These are phyloP conservation scores for Musa acuminata DNA, from an alignment of 176 grass and related monocot genomes.

Conservation along the genomic window DNA sequence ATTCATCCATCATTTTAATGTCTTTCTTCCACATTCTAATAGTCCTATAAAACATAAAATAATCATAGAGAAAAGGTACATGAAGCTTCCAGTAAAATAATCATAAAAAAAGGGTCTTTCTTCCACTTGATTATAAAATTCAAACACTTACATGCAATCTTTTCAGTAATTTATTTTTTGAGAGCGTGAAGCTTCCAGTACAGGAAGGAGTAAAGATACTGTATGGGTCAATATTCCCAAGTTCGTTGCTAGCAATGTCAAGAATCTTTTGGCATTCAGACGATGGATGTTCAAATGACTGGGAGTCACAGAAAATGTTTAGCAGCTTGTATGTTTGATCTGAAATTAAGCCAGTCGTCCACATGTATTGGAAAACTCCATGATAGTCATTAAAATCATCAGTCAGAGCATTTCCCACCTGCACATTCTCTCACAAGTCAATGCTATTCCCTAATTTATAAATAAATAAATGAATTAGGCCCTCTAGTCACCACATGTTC, in stretches of 20 bases:
- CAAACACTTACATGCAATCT: constrained; percentile 59
- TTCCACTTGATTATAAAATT: not conserved
- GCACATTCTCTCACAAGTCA: constrained; percentile 8
- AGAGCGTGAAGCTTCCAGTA: constrained; percentile 51
- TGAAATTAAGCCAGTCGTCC: constrained; percentile 84
- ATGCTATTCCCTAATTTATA: not conserved
- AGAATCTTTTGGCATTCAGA: constrained; percentile 58
- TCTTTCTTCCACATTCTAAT: not conserved
- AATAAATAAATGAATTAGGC: no score
- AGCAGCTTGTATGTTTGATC: constrained; percentile 89
- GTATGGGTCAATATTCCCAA: constrained; percentile 89
- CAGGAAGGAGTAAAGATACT: constrained; percentile 98
- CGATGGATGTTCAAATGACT: constrained; percentile 80
- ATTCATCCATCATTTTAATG: not conserved
- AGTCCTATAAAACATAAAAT: not conserved
- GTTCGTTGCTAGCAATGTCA: constrained; percentile 69
- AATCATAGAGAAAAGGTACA: not conserved
- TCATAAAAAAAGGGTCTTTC: no score
- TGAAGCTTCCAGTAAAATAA: not conserved
- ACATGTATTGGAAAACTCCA: constrained; percentile 93
- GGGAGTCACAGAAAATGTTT: constrained; percentile 75
- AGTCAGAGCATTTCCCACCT: constrained; percentile 94
- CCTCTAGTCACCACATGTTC: not conserved
- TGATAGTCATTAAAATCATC: constrained; percentile 98
- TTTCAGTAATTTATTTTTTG: constrained; percentile 83